Conservation (phyloP, 805 yeast species). For the Huiozyma naganishii region DNA sequence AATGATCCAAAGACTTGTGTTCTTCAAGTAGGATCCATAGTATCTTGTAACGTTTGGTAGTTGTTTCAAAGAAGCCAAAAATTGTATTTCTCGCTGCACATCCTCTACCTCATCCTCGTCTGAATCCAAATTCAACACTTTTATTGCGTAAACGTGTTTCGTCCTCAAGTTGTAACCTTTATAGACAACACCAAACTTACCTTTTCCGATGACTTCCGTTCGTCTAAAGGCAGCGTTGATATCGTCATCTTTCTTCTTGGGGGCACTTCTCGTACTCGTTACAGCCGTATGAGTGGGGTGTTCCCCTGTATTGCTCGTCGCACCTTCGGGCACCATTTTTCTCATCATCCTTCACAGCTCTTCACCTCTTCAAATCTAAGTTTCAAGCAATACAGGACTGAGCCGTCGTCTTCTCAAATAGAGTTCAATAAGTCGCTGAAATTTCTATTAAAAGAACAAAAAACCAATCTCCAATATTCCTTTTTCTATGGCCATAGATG, state of each 20-base stretch:
- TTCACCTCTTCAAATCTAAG: no score
- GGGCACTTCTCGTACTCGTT: neutral
- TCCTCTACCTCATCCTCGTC: constrained; percentile 90
- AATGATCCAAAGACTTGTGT: constrained; percentile 90
- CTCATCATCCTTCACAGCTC: no score
- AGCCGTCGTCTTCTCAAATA: no score
- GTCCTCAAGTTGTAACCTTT: constrained; percentile 67
- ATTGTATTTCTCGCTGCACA: constrained; percentile 86
- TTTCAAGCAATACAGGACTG: no score
- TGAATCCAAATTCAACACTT: constrained; percentile 84
- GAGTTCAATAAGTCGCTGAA: no score
- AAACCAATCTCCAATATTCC: no score
- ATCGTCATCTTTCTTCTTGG: constrained; percentile 9
- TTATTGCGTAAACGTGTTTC: constrained; percentile 79
- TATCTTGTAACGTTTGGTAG: constrained; percentile 91
- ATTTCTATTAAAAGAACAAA: no score
- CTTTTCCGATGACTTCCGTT: constrained; percentile 87
- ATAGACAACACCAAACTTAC: constrained; percentile 94
- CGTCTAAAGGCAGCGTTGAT: constrained; percentile 47
- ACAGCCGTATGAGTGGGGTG: neutral
- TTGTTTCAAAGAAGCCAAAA: constrained; percentile 68
- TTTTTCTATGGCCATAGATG: no score
- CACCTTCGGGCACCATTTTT: no score
- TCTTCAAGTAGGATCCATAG: constrained; percentile 77
- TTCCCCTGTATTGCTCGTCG: no score